Percentiles rank a stretch among this genome's conserved stretches.
Evolutionary conservation across 768 basidiomycete species (phyloP).

Genomic region (Lactarius hatsudake): DNA sequence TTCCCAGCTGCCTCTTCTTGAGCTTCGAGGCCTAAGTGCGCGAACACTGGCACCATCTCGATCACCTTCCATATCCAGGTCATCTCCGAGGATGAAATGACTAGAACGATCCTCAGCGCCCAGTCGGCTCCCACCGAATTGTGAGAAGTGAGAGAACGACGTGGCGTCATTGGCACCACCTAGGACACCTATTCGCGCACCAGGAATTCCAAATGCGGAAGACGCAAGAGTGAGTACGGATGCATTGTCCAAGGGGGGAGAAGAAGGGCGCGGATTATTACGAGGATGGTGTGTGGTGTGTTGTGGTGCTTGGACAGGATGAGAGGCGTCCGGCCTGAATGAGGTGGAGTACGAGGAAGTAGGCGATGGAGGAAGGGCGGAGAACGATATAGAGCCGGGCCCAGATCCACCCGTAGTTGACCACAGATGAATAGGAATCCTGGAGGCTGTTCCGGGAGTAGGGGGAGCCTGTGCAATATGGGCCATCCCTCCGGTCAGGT

Average conservation of each 20-base stretch:
- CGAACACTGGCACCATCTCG: constrained; percentile 84
- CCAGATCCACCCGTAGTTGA: constrained; percentile 47
- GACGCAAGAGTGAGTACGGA: constrained; percentile 91
- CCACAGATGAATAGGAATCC: constrained; percentile 54
- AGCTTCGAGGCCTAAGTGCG: constrained; percentile 84
- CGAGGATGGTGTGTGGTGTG: constrained; percentile 93
- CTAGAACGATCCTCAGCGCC: constrained; percentile 57
- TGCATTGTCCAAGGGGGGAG: constrained; percentile 88
- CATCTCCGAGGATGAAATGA: constrained; percentile 58
- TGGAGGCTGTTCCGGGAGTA: constrained; percentile 53
- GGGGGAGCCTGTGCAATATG: constrained; percentile 86
- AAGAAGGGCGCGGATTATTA: constrained; percentile 92
- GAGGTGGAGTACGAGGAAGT: constrained; percentile 43
- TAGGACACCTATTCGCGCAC: constrained; percentile 44
- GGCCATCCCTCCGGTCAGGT: constrained; percentile 79
- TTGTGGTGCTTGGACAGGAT: constrained; percentile 72
- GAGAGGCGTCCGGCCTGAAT: constrained; percentile 33
- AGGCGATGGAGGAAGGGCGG: constrained; percentile 56
- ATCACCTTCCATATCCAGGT: constrained; percentile 33
- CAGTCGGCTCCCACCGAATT: constrained; percentile 33
- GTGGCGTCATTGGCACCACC: constrained; percentile 39
- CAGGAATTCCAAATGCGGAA: constrained; percentile 80
- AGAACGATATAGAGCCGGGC: constrained; percentile 68
- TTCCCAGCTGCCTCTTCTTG: constrained; percentile 87
- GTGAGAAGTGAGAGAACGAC: constrained; percentile 69